A percentile compares a stretch with the other conserved stretches of the same genome.
Evolutionary conservation across 345 rosid genomes (phyloP).

Genomic region (Hibiscus mutabilis): DNA sequence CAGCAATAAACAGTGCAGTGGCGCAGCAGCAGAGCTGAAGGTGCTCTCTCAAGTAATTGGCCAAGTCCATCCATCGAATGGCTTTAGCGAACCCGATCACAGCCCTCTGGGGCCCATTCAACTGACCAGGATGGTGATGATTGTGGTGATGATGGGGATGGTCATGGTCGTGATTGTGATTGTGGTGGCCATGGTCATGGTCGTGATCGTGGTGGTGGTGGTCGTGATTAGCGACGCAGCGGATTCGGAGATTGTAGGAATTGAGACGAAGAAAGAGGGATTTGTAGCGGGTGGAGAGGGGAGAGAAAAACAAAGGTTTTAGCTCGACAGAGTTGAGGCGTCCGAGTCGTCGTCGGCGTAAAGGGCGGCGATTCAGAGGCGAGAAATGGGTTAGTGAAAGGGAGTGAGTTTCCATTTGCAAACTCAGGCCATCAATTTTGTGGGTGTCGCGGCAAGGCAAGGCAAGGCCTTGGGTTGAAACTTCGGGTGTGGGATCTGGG

Average conservation of each 20-base stretch:
- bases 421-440: constrained; percentile 2
- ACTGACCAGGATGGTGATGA: constrained; percentile 27
- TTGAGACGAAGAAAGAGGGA: constrained; percentile 13
- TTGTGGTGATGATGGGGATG: constrained; percentile 22
- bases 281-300: constrained; percentile 23
- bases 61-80: constrained; percentile 64
- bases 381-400: constrained; percentile 34
- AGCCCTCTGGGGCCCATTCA: constrained; percentile 41
- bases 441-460: neutral
- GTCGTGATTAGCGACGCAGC: constrained; percentile 14
- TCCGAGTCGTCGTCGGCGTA: constrained; percentile 16
- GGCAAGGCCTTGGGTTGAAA: neutral
- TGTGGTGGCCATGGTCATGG: neutral
- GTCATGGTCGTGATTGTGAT: constrained; percentile 3
- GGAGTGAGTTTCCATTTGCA: constrained; percentile 46
- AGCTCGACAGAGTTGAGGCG: constrained; percentile 32
- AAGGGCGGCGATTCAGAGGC: constrained; percentile 23
- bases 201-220: neutral
- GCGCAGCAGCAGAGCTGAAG: constrained; percentile 79
- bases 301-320: constrained; percentile 16
- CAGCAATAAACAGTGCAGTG: constrained; percentile 60
- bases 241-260: constrained; percentile 20
- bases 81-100: constrained; percentile 59
- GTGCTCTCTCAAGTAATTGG: constrained; percentile 76
- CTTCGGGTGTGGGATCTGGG: neutral